Conservation (phyloP, 116 monocot species). For the Posidonia oceanica region DNA sequence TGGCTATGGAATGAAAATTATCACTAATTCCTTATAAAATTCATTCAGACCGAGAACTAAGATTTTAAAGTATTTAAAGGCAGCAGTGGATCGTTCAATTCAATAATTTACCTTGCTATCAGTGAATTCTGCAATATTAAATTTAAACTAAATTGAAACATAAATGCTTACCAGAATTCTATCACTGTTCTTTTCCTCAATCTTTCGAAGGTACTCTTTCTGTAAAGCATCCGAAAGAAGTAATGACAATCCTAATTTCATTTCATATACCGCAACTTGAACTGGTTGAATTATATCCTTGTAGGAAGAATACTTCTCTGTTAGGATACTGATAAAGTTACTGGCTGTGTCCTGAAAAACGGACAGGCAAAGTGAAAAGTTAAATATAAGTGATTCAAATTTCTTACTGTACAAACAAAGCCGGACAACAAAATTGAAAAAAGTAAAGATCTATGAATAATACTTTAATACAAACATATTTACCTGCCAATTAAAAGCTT, state of each 20-base stretch:
- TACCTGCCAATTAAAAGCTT: constrained; percentile 78
- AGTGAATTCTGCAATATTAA: too few species aligned
- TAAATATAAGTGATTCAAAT: neutral
- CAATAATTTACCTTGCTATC: too few species aligned
- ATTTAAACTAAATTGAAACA: neutral
- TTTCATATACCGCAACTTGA: constrained; percentile 89
- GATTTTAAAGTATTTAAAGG: too few species aligned
- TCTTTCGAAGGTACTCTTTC: constrained; percentile 40
- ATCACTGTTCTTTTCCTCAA: constrained; percentile 21
- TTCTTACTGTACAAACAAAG: neutral
- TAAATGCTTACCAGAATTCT: constrained; percentile 31
- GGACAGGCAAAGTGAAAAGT: neutral
- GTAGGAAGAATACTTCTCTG: constrained; percentile 63
- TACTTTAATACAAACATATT: neutral
- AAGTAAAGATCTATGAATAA: neutral
- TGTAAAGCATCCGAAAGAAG: constrained; percentile 38
- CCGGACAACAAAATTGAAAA: too few species aligned
- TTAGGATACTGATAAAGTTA: constrained; percentile 45
- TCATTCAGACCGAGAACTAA: too few species aligned
- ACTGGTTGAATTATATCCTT: constrained; percentile 75
- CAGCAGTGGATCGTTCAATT: too few species aligned
- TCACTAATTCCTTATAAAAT: too few species aligned
- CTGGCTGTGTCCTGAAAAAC: constrained; percentile 39
- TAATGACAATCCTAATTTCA: constrained; percentile 81
- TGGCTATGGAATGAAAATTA: too few species aligned